phyloP scores from a whole-genome alignment of 306 rosid species.

The Pyrus communis region DNA sequence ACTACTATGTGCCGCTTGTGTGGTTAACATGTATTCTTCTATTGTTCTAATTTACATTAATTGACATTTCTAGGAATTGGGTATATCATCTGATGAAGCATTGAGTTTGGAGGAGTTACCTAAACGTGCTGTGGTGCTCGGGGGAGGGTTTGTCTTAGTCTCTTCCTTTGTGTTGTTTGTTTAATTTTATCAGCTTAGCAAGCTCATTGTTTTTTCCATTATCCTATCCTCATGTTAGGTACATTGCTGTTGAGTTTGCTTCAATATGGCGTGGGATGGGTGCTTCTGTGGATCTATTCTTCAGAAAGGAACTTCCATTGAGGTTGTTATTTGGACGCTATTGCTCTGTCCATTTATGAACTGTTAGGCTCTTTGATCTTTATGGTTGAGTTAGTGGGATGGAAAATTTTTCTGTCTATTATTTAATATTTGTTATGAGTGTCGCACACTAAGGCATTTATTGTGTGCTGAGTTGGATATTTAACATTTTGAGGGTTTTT shows the following conservation, averaged over 20 bases:
- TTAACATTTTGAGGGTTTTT: background rate
- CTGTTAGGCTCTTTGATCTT: conserved; percentile 4
- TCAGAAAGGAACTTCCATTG: conserved; percentile 88
- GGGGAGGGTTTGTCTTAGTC: conserved; percentile 71
- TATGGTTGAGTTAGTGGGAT: background rate
- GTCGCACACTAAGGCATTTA: background rate
- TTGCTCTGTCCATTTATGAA: background rate
- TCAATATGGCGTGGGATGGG: conserved; percentile 98
- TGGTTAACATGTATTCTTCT: background rate
- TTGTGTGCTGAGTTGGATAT: background rate
- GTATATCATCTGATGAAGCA: conserved; percentile 94
- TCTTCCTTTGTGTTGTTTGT: conserved; percentile 4
- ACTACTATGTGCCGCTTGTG: background rate
- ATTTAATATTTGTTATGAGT: background rate
- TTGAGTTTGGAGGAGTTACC: conserved; percentile 91
- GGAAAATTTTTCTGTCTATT: background rate
- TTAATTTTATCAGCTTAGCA: conserved; percentile 7
- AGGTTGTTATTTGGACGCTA: conserved; percentile 40
- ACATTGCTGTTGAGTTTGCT: conserved; percentile 93
- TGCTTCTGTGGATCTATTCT: conserved; percentile 57
- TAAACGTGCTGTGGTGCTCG: conserved; percentile 74
- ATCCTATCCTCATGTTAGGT: conserved; percentile 37
- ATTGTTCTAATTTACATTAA: background rate
- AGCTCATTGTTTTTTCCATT: conserved; percentile 6
- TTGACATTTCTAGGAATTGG: conserved; percentile 56